Conservation (phyloP, 768 basidiomycete genomes). For the Tricholoma saponaceum region DNA sequence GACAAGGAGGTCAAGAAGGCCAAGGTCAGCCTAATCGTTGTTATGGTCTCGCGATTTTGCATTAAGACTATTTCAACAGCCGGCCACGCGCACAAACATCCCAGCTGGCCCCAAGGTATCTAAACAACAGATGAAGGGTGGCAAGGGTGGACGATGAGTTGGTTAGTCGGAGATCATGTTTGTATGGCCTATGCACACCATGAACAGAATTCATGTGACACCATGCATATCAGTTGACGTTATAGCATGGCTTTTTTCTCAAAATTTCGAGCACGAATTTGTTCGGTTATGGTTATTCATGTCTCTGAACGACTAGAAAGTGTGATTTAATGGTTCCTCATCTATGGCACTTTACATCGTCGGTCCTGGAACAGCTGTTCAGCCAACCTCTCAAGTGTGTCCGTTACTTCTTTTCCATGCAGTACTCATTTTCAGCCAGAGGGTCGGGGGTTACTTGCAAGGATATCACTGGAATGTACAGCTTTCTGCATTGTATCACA, state of each 20-base stretch:
- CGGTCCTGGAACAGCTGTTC: not conserved
- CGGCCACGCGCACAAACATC: constrained; percentile 45
- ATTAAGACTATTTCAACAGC: constrained; percentile 31
- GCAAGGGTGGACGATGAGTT: constrained; percentile 68
- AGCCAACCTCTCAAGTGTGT: too few species aligned
- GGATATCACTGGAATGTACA: too few species aligned
- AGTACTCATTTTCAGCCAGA: too few species aligned
- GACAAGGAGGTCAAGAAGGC: constrained; percentile 91
- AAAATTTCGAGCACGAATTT: not conserved
- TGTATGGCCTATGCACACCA: constrained; percentile 23
- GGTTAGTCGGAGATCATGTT: constrained; percentile 17
- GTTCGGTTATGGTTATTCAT: not conserved
- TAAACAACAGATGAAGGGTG: constrained; percentile 96
- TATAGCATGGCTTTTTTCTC: not conserved
- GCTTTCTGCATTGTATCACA: too few species aligned
- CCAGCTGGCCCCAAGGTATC: constrained; percentile 78
- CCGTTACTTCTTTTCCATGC: too few species aligned
- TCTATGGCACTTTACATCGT: not conserved
- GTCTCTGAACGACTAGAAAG: not conserved
- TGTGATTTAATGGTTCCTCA: not conserved
- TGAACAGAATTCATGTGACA: constrained; percentile 22
- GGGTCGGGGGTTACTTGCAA: too few species aligned
- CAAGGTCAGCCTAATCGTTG: constrained; percentile 47
- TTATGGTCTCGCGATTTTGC: constrained; percentile 4
- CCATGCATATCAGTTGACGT: constrained; percentile 15